Evolutionary conservation across 2,329 filamentous ascomycete genomes (phyloP).

Genomic region (Arthrobotrys pseudoclavata): DNA sequence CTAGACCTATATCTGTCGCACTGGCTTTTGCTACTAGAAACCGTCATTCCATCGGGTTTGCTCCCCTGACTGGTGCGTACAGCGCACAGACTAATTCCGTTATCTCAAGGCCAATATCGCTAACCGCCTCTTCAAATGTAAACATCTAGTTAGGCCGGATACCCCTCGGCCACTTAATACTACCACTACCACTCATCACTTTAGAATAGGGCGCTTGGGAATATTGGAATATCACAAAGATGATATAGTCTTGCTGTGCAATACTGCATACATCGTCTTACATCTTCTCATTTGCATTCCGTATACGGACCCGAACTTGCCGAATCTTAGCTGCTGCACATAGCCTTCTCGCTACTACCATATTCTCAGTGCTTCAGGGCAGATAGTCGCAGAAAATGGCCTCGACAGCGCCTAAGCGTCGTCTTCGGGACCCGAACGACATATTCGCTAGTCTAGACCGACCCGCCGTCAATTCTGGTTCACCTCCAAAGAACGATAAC

Average conservation of each 20-base stretch:
- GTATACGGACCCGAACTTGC: slow-evolving; percentile 2
- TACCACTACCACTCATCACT: neutral
- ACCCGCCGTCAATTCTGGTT: slow-evolving; percentile 7
- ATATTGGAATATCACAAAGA: slow-evolving; percentile 10
- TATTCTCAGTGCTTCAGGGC: neutral
- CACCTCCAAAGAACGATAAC: slow-evolving; percentile 28
- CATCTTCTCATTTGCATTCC: slow-evolving; percentile 5
- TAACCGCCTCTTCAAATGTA: slow-evolving; percentile 41
- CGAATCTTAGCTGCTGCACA: slow-evolving; percentile 10
- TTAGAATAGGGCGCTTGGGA: neutral
- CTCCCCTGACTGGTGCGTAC: slow-evolving; percentile 25
- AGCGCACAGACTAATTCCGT: slow-evolving; percentile 33
- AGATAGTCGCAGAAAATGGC: slow-evolving; percentile 33
- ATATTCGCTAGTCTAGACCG: slow-evolving; percentile 48
- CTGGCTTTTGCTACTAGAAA: slow-evolving; percentile 8
- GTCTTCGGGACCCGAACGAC: slow-evolving; percentile 54
- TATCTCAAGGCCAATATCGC: slow-evolving; percentile 44
- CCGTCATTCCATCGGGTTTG: slow-evolving; percentile 15
- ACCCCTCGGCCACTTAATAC: neutral
- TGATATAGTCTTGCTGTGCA: slow-evolving; percentile 33
- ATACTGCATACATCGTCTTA: slow-evolving; percentile 16
- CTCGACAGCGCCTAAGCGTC: slow-evolving; percentile 44
- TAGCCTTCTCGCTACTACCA: neutral
- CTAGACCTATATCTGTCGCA: slow-evolving; percentile 3
- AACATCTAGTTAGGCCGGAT: slow-evolving; percentile 17